These are phyloP conservation scores for Scenedesmus sp. DNA, from an alignment of 163 green algal genomes.

Conservation along the genomic window DNA sequence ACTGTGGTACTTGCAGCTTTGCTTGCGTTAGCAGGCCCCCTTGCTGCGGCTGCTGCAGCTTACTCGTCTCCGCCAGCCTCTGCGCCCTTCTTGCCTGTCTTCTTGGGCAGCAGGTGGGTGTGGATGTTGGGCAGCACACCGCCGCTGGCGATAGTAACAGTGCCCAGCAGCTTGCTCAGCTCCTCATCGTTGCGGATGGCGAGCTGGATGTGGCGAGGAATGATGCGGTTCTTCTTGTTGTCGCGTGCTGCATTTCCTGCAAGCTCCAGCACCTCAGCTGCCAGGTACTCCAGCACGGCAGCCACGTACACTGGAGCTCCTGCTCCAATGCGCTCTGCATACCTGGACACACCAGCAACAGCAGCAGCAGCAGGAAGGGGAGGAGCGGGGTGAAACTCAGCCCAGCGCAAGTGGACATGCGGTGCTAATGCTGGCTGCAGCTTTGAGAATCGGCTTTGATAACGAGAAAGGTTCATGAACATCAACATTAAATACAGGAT, in stretches of 20 bases:
- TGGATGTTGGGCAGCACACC: constrained; percentile 98
- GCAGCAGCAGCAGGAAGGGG: not conserved
- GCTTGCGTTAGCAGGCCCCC: not conserved
- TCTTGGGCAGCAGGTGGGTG: constrained; percentile 87
- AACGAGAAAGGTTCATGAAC: not conserved
- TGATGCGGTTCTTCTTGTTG: constrained; percentile 90
- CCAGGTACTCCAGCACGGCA: constrained; percentile 93
- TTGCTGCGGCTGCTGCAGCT: not conserved
- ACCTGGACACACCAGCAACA: constrained; percentile 18
- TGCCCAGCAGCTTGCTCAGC: constrained; percentile 92
- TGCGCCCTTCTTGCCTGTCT: constrained; percentile 44
- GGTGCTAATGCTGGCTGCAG: not conserved
- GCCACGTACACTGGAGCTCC: constrained; percentile 87
- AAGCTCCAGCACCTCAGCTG: constrained; percentile 90
- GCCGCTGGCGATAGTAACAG: constrained; percentile 92
- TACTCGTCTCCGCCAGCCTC: not conserved
- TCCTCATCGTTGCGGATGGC: constrained; percentile 97
- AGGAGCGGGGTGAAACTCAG: too few relatives aligned
- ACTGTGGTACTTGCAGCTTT: not conserved
- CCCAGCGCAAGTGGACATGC: too few relatives aligned
- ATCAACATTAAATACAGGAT: not conserved
- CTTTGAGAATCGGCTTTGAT: not conserved
- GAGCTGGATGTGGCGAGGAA: constrained; percentile 94
- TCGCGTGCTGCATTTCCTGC: constrained; percentile 85
- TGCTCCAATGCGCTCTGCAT: constrained; percentile 51